Evolutionary conservation across 176 grass and related monocot species (phyloP), one percentile per base, ranked within the genome.

Genomic region (Oropetium thomaeum): DNA sequence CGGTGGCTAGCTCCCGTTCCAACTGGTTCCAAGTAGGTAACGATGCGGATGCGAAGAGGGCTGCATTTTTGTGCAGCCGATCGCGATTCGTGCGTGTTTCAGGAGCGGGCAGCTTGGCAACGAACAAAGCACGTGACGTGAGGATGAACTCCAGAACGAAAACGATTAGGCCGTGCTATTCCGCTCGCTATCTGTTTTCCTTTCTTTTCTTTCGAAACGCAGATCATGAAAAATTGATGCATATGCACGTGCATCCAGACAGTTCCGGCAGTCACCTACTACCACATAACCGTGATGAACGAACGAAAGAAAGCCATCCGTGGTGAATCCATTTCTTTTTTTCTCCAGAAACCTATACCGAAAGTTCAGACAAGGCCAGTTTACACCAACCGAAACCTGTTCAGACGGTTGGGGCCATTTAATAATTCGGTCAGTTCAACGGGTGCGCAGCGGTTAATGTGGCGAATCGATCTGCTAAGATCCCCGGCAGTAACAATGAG

Each of bases 401-500:
- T n/a, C n/a, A n/a, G n/a, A n/a, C n/a, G n/a, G n/a, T n/a, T n/a
- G n/a, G n/a, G n/a, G n/a, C n/a, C n/a, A n/a, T n/a, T n/a, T n/a
- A 20, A 51, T 9, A 58, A 58, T 7, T 7, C 52, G 5, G 51
- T 58, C 70, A 15, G 27, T 6, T 58, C 4, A 10, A 25, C 51
- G 38, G 72, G 55, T 74, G 31, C 71, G 54, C 2, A 30, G 37
- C 9, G 42, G 27, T 74, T 44, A 43, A 22, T 10, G 55, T 2
- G 17, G 38, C 55, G 72, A 58, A 44, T 75, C 55, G 55, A 43
- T 61, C 26, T 32, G n/a, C n/a, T n/a, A n/a, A 28, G 72, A 61
- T 75, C 55, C 37, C 37, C 57, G 68, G 29, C 67, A 69, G 66
- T 48, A 48, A n/a, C n/a, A n/a, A 69, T 69, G 66, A n/a, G n/a